Evolutionary conservation across 139 green algal species (phyloP).

Genomic region (Dunaliella primolecta): DNA sequence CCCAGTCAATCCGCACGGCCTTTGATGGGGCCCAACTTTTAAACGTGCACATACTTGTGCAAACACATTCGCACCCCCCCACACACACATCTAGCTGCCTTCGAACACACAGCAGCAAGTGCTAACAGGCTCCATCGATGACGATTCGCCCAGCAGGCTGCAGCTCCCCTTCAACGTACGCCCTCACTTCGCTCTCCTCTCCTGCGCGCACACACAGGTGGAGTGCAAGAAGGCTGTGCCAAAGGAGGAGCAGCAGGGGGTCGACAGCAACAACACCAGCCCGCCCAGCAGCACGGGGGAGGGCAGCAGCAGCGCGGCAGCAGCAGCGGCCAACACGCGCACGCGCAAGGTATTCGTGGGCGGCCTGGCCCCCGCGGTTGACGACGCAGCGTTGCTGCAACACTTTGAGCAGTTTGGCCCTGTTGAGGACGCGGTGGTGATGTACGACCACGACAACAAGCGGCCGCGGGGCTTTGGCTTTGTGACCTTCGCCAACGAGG

Average conservation of each 20-base stretch:
- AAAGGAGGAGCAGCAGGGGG: slow-evolving; percentile 72
- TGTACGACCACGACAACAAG: slow-evolving; percentile 95
- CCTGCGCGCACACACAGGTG: slow-evolving; percentile 64
- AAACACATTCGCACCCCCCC: too few species aligned
- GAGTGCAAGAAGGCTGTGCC: slow-evolving; percentile 94
- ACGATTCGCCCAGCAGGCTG: too few species aligned
- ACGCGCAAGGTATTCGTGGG: slow-evolving; percentile 95
- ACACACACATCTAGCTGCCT: too few species aligned
- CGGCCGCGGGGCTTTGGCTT: slow-evolving; percentile 94
- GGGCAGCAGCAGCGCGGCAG: slow-evolving; percentile 18
- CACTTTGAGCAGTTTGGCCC: slow-evolving; percentile 80
- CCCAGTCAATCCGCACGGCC: background rate
- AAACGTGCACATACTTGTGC: too few species aligned
- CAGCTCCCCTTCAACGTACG: too few species aligned
- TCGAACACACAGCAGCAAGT: too few species aligned
- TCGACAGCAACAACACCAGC: slow-evolving; percentile 39
- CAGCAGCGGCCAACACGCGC: background rate
- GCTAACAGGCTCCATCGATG: too few species aligned
- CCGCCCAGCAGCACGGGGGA: slow-evolving; percentile 14
- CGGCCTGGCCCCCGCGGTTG: slow-evolving; percentile 82
- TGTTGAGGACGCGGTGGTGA: slow-evolving; percentile 78
- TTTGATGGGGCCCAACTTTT: too few species aligned
- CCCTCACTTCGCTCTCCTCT: background rate
- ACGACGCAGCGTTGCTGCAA: slow-evolving; percentile 71
- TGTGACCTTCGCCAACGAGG: slow-evolving; percentile 89